These are phyloP conservation scores for Oryza meyeriana DNA, from an alignment of 176 grass and related monocot species.

Conservation along the genomic window DNA sequence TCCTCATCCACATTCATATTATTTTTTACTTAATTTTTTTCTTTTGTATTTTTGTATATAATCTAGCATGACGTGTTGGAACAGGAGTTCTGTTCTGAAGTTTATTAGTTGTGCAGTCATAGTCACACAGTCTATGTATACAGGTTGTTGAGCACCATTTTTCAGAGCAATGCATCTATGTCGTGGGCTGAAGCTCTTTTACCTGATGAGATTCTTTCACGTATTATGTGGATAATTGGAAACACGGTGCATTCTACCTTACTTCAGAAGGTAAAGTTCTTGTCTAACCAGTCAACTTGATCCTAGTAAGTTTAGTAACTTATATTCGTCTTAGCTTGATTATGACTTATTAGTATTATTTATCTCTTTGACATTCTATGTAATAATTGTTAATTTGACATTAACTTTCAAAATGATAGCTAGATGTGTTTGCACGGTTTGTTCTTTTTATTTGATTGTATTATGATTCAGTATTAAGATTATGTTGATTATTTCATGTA, in stretches of 20 bases:
- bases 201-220: constrained; percentile 67
- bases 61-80: not conserved
- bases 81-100: constrained; percentile 19
- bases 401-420: not conserved
- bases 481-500: constrained; percentile 21
- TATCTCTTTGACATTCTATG: not conserved
- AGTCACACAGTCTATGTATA: not conserved
- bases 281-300: constrained; percentile 4
- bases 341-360: not conserved
- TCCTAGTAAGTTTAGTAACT: not conserved
- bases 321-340: not conserved
- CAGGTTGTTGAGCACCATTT: constrained; percentile 67
- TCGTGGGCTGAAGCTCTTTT: constrained; percentile 73
- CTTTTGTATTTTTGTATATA: constrained; percentile 4
- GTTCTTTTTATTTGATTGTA: constrained; percentile 9
- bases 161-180: constrained; percentile 47
- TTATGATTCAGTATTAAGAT: not conserved
- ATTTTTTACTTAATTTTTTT: not conserved
- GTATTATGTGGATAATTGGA: constrained; percentile 78
- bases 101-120: not conserved
- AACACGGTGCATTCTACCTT: constrained; percentile 69
- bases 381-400: not conserved
- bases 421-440: constrained; percentile 9
- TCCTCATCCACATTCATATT: not conserved
- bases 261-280: constrained; percentile 68